These are phyloP conservation scores for Albizia julibrissin DNA, from an alignment of 306 rosid genomes.

Conservation along the genomic window DNA sequence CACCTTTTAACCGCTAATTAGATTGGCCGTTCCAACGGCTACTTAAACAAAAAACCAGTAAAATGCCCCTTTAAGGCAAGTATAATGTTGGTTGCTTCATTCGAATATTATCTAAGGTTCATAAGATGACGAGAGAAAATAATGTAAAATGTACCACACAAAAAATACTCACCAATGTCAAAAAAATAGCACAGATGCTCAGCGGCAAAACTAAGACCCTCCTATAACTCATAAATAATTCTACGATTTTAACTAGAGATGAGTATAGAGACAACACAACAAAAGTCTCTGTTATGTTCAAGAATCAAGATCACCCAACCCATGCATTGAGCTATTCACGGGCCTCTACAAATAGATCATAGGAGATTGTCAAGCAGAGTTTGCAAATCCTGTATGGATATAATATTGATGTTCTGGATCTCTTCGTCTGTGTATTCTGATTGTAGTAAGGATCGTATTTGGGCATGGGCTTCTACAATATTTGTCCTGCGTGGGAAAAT, in stretches of 20 bases:
- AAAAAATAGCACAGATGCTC: slow-evolving; percentile 18
- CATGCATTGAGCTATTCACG: slow-evolving; percentile 14
- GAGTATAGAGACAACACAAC: slow-evolving; percentile 18
- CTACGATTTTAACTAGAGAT: slow-evolving; percentile 39
- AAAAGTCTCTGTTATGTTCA: slow-evolving; percentile 10
- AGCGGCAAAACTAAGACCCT: slow-evolving; percentile 29
- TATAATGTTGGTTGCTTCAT: slow-evolving; percentile 20
- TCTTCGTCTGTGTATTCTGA: slow-evolving; percentile 84
- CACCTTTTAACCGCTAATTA: background rate
- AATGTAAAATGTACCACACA: slow-evolving; percentile 32
- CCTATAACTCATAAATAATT: slow-evolving; percentile 29
- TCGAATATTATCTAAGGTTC: background rate
- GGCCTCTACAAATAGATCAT: slow-evolving; percentile 40
- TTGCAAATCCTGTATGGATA: slow-evolving; percentile 67
- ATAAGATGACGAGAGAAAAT: slow-evolving; percentile 5
- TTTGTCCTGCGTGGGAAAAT: slow-evolving; percentile 61
- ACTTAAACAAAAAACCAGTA: slow-evolving; percentile 9
- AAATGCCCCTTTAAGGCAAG: background rate
- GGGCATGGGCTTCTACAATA: slow-evolving; percentile 90
- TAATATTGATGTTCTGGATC: slow-evolving; percentile 67
- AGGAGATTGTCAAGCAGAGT: slow-evolving; percentile 71
- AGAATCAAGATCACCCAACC: slow-evolving; percentile 18
- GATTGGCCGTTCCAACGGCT: background rate
- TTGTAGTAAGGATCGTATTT: slow-evolving; percentile 69
- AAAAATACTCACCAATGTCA: slow-evolving; percentile 15